phyloP scores from a whole-genome alignment of 257 asterid genomes.

The Euphrasia confusa region DNA sequence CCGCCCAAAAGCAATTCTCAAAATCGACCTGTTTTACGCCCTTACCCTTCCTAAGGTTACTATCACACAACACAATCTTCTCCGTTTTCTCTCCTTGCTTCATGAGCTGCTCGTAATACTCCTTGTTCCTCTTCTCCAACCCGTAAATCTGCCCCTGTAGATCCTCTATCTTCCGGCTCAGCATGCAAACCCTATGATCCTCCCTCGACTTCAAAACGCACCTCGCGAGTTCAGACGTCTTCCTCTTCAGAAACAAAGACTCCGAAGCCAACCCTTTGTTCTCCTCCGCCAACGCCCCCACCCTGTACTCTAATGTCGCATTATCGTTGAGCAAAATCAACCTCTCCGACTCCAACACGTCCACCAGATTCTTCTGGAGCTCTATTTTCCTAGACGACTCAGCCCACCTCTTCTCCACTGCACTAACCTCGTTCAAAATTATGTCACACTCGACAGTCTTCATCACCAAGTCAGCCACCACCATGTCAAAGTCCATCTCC shows the following conservation, averaged over 20 bases:
- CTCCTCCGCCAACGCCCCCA: conserved; percentile 63
- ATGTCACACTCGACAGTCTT: conserved; percentile 69
- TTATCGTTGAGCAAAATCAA: conserved; percentile 76
- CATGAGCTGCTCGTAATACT: conserved; percentile 63
- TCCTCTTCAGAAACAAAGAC: conserved; percentile 69
- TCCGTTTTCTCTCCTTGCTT: conserved; percentile 39
- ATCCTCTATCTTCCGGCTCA: conserved; percentile 91
- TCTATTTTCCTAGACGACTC: conserved; percentile 74
- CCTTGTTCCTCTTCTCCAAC: conserved; percentile 85
- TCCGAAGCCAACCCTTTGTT: conserved; percentile 76
- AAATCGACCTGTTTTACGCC: conserved; percentile 33
- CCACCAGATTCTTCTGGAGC: conserved; percentile 79
- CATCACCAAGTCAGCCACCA: conserved; percentile 66
- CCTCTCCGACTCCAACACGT: conserved; percentile 89
- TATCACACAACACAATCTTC: conserved; percentile 2
- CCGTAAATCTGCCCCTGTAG: conserved; percentile 81
- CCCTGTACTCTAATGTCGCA: conserved; percentile 61
- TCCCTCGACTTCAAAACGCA: conserved; percentile 81
- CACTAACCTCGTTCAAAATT: conserved; percentile 43
- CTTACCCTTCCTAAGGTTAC: conserved; percentile 25
- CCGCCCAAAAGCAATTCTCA: conserved; percentile 49
- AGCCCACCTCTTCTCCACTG: conserved; percentile 42
- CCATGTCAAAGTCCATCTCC: conserved; percentile 43
- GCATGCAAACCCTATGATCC: conserved; percentile 74
- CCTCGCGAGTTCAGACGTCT: conserved; percentile 85